phyloP scores from a whole-genome alignment of 202 grass and related monocot species.

The Cymbopogon flexuosus region DNA sequence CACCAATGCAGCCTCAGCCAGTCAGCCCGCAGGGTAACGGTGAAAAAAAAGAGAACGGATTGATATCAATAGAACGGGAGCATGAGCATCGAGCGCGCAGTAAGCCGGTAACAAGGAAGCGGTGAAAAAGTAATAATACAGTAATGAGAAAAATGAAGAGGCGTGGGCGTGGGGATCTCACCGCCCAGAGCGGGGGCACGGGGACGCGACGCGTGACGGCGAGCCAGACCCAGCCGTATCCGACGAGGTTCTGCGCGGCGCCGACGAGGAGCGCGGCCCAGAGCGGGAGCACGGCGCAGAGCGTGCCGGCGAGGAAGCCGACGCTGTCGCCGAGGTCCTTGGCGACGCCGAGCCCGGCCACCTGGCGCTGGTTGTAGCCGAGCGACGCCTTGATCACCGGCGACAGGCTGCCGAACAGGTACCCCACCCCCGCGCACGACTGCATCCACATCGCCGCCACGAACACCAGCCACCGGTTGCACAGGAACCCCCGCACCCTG shows the following conservation, averaged over 20 bases:
- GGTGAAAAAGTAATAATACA: neutral
- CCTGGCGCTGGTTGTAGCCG: conserved; percentile 81
- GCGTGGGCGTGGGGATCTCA: conserved; percentile 32
- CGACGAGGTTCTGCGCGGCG: conserved; percentile 71
- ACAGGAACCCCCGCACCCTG: conserved; percentile 49
- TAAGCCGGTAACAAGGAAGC: neutral
- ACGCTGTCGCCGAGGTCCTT: conserved; percentile 91
- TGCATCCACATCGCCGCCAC: conserved; percentile 98
- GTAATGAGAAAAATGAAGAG: neutral
- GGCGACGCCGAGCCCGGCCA: conserved; percentile 73
- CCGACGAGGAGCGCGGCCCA: conserved; percentile 77
- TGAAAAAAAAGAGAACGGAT: too few species aligned
- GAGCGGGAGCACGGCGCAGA: conserved; percentile 69
- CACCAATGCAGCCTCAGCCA: neutral
- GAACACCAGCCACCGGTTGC: conserved; percentile 79
- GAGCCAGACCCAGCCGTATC: conserved; percentile 86
- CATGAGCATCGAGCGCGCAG: neutral
- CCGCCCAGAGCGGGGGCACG: conserved; percentile 67
- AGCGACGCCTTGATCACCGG: conserved; percentile 74
- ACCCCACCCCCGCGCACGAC: conserved; percentile 67
- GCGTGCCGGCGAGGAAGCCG: conserved; percentile 73
- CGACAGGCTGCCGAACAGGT: conserved; percentile 91
- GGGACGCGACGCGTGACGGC: conserved; percentile 51
- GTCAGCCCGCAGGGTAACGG: neutral
- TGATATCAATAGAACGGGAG: neutral